phyloP scores from a whole-genome alignment of 1,139 yeast species.

The Candida anutae region DNA sequence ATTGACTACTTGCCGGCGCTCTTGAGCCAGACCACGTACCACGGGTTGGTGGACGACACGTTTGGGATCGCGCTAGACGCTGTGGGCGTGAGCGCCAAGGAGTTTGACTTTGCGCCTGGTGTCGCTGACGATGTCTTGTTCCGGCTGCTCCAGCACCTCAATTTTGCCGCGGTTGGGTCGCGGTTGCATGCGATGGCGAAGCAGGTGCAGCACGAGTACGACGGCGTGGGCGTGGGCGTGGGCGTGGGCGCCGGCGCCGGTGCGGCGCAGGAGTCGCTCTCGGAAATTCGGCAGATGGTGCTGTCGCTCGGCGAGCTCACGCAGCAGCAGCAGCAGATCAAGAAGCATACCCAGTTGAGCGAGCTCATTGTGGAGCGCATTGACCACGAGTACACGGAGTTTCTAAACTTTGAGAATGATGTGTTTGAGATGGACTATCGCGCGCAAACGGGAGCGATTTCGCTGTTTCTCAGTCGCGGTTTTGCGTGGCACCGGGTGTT shows the following conservation, averaged over 20 bases:
- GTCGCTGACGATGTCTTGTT: constrained; percentile 7
- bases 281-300: constrained; percentile 67
- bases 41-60: constrained; percentile 74
- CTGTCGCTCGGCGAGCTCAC: constrained; percentile 63
- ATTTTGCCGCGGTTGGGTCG: constrained; percentile 77
- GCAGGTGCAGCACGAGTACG: constrained; percentile 61
- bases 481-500: constrained; percentile 31
- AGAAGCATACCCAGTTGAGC: constrained; percentile 70
- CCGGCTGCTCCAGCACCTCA: constrained; percentile 47
- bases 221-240: too few relatives aligned
- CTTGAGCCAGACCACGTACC: constrained; percentile 70
- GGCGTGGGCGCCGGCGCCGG: constrained; percentile 47
- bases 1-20: constrained; percentile 66
- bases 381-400: constrained; percentile 42
- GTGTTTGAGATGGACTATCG: constrained; percentile 53
- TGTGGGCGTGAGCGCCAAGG: not conserved
- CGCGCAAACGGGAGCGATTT: constrained; percentile 40
- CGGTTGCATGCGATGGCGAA: constrained; percentile 66
- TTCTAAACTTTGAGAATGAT: constrained; percentile 69
- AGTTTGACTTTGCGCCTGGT: not conserved
- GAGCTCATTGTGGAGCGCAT: constrained; percentile 57
- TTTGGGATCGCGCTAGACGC: constrained; percentile 29
- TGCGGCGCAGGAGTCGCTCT: constrained; percentile 32
- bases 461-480: constrained; percentile 33
- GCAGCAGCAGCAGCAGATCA: constrained; percentile 56